phyloP scores from a whole-genome alignment of 768 basidiomycete genomes.

The Exidia glandulosa region DNA sequence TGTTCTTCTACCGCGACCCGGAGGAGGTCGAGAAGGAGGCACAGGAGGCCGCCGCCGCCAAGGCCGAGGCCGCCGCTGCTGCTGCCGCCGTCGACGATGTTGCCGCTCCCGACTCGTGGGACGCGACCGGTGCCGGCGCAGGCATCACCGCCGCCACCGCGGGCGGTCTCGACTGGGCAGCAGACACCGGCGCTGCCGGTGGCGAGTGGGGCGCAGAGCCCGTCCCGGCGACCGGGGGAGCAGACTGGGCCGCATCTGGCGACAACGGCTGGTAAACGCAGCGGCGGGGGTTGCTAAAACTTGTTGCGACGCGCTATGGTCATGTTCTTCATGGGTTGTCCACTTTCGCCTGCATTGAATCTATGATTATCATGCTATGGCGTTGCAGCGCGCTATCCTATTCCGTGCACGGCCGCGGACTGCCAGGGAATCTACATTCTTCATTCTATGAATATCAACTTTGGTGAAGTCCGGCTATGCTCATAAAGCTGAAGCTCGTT shows the following conservation, averaged over 20 bases:
- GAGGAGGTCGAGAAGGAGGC: constrained; percentile 99
- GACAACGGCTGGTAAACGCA: neutral
- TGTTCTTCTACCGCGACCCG: constrained; percentile 99
- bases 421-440: too few species aligned
- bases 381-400: too few species aligned
- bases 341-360: neutral
- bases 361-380: neutral
- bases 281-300: neutral
- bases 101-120: constrained; percentile 55
- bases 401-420: too few species aligned
- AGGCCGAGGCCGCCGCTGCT: constrained; percentile 46
- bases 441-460: too few species aligned
- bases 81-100: constrained; percentile 40
- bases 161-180: constrained; percentile 80
- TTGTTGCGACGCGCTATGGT: neutral
- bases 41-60: constrained; percentile 84
- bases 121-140: constrained; percentile 58
- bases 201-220: constrained; percentile 88
- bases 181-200: constrained; percentile 41
- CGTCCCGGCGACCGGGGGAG: constrained; percentile 27
- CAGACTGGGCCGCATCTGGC: constrained; percentile 24
- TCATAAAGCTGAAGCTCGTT: too few species aligned
- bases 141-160: constrained; percentile 67
- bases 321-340: neutral
- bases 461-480: too few species aligned